Percentiles rank a stretch among this genome's conserved stretches.
Evolutionary conservation across 805 yeast genomes (phyloP).

Genomic region (Candida ponderosae): DNA sequence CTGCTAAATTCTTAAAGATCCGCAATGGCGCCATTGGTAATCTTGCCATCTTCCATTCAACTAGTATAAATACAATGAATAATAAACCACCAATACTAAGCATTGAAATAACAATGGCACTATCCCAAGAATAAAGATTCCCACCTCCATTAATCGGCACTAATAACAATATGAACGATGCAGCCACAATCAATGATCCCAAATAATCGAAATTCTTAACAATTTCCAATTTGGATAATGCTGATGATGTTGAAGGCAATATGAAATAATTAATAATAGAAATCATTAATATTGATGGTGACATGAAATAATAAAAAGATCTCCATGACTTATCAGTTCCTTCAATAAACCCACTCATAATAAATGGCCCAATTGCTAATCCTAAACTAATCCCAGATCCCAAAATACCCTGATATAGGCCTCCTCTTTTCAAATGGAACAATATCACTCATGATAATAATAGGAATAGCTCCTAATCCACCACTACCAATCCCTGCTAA

Average conservation of each 20-base stretch:
- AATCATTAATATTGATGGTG: slow-evolving; percentile 29
- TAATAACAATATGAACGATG: slow-evolving; percentile 37
- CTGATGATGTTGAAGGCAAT: slow-evolving; percentile 28
- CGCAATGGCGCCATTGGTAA: slow-evolving; percentile 47
- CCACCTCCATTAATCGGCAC: slow-evolving; percentile 63
- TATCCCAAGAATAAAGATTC: slow-evolving; percentile 46
- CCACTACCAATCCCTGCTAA: slow-evolving; percentile 51
- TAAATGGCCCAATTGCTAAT: slow-evolving; percentile 47
- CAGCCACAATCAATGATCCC: slow-evolving; percentile 42
- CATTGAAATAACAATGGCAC: slow-evolving; percentile 31
- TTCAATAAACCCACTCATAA: slow-evolving; percentile 42
- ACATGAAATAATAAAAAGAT: slow-evolving; percentile 40
- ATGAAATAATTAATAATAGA: slow-evolving; percentile 15
- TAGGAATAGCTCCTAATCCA: slow-evolving; percentile 39
- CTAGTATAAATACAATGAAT: slow-evolving; percentile 34
- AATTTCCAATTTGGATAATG: slow-evolving; percentile 27
- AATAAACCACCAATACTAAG: slow-evolving; percentile 34
- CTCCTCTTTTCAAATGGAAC: slow-evolving; percentile 42
- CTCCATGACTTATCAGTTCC: slow-evolving; percentile 35
- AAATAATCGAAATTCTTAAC: slow-evolving; percentile 44
- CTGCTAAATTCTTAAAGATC: slow-evolving; percentile 27
- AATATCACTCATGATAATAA: slow-evolving; percentile 45
- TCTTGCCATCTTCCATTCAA: slow-evolving; percentile 32
- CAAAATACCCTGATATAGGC: slow-evolving; percentile 46
- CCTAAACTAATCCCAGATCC: slow-evolving; percentile 45